Evolutionary conservation across 148 eudicot species (phyloP), one percentile per base, ranked within the genome.

Genomic region (Silene uniflora): DNA sequence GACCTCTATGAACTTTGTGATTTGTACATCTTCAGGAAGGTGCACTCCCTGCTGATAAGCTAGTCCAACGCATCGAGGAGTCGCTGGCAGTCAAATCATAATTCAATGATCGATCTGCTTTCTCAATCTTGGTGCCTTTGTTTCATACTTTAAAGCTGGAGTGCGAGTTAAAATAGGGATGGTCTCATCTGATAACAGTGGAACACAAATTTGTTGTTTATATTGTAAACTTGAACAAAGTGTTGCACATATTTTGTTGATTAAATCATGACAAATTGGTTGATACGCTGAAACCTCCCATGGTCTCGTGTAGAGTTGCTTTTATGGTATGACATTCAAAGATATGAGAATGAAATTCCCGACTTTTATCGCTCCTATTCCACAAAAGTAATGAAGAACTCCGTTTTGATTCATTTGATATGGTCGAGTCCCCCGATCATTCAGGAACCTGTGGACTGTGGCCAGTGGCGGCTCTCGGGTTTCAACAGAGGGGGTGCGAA

Each of bases 1-100:
- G 21, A 74, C 60, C 63, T 22, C 13, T 65, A 7, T 27, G 71
- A 58, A 32, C 58, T 47, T 17, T 62, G 59, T 73, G 63, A 49
- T 62, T 67, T 58, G 54, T 10, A 18, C 18, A 62, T 42, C 77
- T 81, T 7, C 88, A 89, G 92, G 92, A 89, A 74, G 90, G 92
- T 55, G 90, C 92, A 63, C 25, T 89, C 85, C 58, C 83, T 66
- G 85, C 83, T 23, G 86, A 84, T 22, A 86, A 89, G 82, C 86
- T 89, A 71, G 74, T 84, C 67, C 82, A 84, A 73, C 86, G 92
- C 56, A 81, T 89, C 9, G 92, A 89, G 78, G 46, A 80, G 12
- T 78, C 89, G 21, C 79, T 87, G 75, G 67, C 83, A 70, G 89
- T 87, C 72, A 85, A 82, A 82, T 83, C 83, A 46, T 88, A 81